Percentiles rank a stretch among this genome's conserved stretches.
These are phyloP conservation scores for Dissophora globulifera DNA, from an alignment of 192 early-diverging fungal species.

Conservation along the genomic window DNA sequence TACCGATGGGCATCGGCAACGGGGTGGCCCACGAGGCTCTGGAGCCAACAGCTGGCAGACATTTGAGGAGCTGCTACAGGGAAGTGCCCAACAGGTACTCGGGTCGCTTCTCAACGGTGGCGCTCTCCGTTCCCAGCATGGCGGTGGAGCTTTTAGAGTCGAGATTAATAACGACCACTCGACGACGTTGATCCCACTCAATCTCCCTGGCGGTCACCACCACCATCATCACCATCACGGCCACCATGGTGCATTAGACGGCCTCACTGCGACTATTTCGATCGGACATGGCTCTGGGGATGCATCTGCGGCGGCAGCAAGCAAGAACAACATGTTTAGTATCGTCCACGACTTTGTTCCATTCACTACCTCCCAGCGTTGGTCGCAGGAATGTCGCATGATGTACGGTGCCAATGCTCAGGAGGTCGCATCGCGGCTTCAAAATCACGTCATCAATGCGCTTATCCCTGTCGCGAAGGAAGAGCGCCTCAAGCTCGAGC, in stretches of 20 bases:
- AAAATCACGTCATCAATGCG: slow-evolving; percentile 72
- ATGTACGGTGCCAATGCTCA: slow-evolving; percentile 73
- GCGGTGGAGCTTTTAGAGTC: slow-evolving; percentile 39
- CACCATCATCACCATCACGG: slow-evolving; percentile 29
- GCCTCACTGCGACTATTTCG: slow-evolving; percentile 23
- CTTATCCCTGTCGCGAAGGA: slow-evolving; percentile 84
- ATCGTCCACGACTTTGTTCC: slow-evolving; percentile 77
- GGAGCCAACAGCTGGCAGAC: slow-evolving; percentile 62
- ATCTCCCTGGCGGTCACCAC: slow-evolving; percentile 25
- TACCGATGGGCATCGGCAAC: slow-evolving; percentile 8
- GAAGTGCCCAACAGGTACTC: slow-evolving; percentile 33
- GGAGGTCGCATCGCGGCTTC: slow-evolving; percentile 67
- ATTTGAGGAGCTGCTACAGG: slow-evolving; percentile 74
- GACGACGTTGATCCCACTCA: slow-evolving; percentile 28
- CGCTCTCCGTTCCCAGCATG: slow-evolving; percentile 25
- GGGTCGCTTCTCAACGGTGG: slow-evolving; percentile 34
- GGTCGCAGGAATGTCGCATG: slow-evolving; percentile 88
- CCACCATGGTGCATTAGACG: slow-evolving; percentile 43
- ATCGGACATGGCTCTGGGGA: slow-evolving; percentile 30
- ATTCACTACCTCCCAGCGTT: slow-evolving; percentile 79
- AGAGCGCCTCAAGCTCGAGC: slow-evolving; percentile 62
- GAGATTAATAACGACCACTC: slow-evolving; percentile 44
- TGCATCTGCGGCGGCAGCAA: slow-evolving; percentile 25
- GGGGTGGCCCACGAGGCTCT: slow-evolving; percentile 42
- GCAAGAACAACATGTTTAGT: slow-evolving; percentile 55